Base-by-base conservation (phyloP, 2,329 filamentous ascomycete genomes). In the Neocatenulostroma microsporum region DNA sequence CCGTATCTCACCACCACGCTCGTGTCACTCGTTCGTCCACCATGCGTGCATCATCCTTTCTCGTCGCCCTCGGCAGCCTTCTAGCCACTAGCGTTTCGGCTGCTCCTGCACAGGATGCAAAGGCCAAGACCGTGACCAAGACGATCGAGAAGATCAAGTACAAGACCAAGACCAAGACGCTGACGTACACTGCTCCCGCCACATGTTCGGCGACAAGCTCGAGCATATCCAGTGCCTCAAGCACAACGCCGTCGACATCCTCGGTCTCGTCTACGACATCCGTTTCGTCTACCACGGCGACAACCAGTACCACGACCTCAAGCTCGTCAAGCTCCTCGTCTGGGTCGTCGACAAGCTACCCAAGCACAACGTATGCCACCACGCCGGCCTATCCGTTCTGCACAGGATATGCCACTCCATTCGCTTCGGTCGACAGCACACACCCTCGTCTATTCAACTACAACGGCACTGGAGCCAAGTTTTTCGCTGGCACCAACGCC, bases 401-500 rank as follows among this genome's bases (percentile, higher is more conserved):
- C 19, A 32, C 30, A 8, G 17, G 11, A 14, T 11, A 7, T 20
- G 30, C 30, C 15, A n/a, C n/a, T n/a, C 14, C 30, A 10, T 32
- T 32, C 14, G 30, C 30, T 10, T 19, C 15, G 9, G 19, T 32
- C 6, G 30, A 32, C 19, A 13, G 13, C n/a, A 18, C 20, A 6
- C 34, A 30, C 19, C 34, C 34, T 9, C 8, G 34, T 9, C 25
- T 36, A 9, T 36, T 36, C 34, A 30, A 36, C 18, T 36, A 31
- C 27, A 37, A 37, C 15, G 34, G 34, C 15, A 37, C 34, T n/a
- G 34, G 34, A 9, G 26, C 34, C 5, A 31, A 24, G 15, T 37
- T 7, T 24, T 37, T 37, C 27, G 34, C 34, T 7, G 34, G 34
- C 19, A 37, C 34, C 26, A 37, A 37, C 24, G 20, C 34, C 8